These are phyloP conservation scores for Cystobasidiaceae sp. DNA, from an alignment of 1,284 basidiomycete species.

Conservation along the genomic window DNA sequence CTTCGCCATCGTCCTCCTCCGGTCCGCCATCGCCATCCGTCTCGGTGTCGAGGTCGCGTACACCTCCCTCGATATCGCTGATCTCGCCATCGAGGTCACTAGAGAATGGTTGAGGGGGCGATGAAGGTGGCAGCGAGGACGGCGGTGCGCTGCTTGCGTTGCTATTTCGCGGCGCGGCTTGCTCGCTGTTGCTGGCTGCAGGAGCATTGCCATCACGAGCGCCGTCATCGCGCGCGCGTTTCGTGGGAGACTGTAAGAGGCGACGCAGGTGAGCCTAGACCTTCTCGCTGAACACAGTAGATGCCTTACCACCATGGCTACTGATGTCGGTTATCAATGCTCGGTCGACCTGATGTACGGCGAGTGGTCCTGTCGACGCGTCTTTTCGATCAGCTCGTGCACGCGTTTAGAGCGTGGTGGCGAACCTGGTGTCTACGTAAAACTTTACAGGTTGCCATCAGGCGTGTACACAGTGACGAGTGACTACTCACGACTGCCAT, in stretches of 20 bases:
- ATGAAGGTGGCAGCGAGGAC: conserved; percentile 71
- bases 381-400: no score
- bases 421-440: no score
- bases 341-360: no score
- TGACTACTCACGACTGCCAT: no score
- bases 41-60: conserved; percentile 58
- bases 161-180: conserved; percentile 18
- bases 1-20: conserved; percentile 62
- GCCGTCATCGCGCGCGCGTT: conserved; percentile 13
- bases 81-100: conserved; percentile 62
- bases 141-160: conserved; percentile 41
- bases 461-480: no score
- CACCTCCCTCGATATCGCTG: conserved; percentile 25
- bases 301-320: no score
- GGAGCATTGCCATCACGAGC: conserved; percentile 5
- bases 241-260: neutral
- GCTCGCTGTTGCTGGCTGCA: neutral
- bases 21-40: conserved; percentile 55
- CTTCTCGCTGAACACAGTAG: no score
- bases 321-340: no score
- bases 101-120: conserved; percentile 75
- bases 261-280: no score
- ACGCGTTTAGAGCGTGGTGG: no score
- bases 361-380: no score
- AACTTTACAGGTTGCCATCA: no score